phyloP scores from a whole-genome alignment of 2,329 filamentous ascomycete genomes.

The Trichoderma sp. region DNA sequence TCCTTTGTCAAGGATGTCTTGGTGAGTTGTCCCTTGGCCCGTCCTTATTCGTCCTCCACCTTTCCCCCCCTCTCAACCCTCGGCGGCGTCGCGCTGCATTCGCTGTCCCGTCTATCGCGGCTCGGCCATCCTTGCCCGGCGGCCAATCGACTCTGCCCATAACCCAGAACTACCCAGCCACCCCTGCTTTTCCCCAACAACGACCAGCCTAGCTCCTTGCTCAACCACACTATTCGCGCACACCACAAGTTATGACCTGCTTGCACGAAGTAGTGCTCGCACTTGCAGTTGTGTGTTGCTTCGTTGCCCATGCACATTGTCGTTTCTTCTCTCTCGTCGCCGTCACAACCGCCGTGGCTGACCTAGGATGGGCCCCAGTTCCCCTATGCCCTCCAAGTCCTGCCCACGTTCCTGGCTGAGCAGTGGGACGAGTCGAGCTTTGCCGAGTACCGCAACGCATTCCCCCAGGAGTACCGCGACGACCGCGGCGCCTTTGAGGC shows the following conservation, averaged over 20 bases:
- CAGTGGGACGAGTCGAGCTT: conserved; percentile 70
- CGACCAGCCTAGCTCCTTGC: conserved; percentile 17
- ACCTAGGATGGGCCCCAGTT: conserved; percentile 55
- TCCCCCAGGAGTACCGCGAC: conserved; percentile 64
- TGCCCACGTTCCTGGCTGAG: conserved; percentile 63
- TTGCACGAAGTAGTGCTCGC: too few species aligned
- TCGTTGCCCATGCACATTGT: background rate
- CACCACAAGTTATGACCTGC: background rate
- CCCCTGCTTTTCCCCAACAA: conserved; percentile 28
- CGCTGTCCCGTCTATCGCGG: conserved; percentile 27
- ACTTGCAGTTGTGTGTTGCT: background rate
- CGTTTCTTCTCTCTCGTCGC: background rate
- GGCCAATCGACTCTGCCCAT: conserved; percentile 26
- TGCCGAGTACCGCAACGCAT: conserved; percentile 68
- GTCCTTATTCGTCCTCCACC: conserved; percentile 29
- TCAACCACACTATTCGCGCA: conserved; percentile 25
- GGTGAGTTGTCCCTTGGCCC: conserved; percentile 56
- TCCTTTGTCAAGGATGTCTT: conserved; percentile 82
- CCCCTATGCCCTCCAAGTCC: conserved; percentile 70
- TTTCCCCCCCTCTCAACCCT: conserved; percentile 29
- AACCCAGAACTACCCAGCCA: conserved; percentile 7
- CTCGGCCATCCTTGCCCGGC: conserved; percentile 28
- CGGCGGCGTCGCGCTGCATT: conserved; percentile 24
- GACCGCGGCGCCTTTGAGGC: conserved; percentile 62
- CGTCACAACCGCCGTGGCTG: conserved; percentile 25